Evolutionary conservation across 805 yeast genomes (phyloP).

Genomic region (Schizosaccharomyces osmophilus): DNA sequence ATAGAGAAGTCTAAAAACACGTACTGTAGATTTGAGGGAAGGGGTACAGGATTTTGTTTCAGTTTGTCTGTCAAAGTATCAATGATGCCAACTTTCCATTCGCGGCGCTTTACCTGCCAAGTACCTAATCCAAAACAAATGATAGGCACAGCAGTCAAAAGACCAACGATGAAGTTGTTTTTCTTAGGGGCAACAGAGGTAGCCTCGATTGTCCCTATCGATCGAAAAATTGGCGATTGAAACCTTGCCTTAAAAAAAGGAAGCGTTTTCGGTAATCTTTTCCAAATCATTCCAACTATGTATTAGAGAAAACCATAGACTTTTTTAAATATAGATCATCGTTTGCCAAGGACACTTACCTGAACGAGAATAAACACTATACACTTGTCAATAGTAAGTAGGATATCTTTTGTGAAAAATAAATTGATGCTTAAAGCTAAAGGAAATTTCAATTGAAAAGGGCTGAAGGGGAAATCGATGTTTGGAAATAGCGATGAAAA

Average conservation of each 20-base stretch:
- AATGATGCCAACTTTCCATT: conserved; percentile 71
- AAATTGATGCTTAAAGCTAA: too few relatives aligned
- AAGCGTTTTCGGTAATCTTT: not conserved
- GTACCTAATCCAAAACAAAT: conserved; percentile 67
- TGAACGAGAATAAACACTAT: too few relatives aligned
- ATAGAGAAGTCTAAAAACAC: not conserved
- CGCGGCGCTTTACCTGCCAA: conserved; percentile 72
- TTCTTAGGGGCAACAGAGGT: not conserved
- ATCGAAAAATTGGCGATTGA: not conserved
- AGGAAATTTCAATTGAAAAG: too few relatives aligned
- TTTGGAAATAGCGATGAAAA: too few relatives aligned
- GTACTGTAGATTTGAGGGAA: conserved; percentile 25
- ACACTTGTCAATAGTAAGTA: too few relatives aligned
- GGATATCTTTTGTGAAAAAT: too few relatives aligned
- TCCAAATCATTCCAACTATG: not conserved
- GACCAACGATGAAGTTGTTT: not conserved
- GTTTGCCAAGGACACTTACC: too few relatives aligned
- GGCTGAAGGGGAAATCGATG: too few relatives aligned
- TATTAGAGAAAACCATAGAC: too few relatives aligned
- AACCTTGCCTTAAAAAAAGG: not conserved
- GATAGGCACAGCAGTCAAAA: conserved; percentile 33
- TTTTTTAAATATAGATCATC: too few relatives aligned
- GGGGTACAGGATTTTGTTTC: conserved; percentile 42
- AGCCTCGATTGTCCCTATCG: not conserved
- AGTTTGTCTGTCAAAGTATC: conserved; percentile 63